These are phyloP conservation scores for Pichia sp. DNA, from an alignment of 1,139 yeast species.

Conservation along the genomic window DNA sequence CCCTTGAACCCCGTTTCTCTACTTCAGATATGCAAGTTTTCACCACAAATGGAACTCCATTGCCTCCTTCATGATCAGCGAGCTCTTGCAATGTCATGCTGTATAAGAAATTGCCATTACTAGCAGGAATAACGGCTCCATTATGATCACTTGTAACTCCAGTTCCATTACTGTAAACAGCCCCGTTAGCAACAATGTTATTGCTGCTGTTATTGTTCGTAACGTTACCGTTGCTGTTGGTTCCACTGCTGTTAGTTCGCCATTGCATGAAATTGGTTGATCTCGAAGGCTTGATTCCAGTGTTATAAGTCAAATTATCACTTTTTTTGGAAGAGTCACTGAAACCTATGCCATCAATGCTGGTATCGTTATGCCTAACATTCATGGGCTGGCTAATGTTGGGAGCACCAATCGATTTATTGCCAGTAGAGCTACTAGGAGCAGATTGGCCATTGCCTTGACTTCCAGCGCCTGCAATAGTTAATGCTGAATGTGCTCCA, in stretches of 20 bases:
- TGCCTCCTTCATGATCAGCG: slow-evolving; percentile 54
- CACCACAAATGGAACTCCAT: slow-evolving; percentile 63
- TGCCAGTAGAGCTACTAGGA: background rate
- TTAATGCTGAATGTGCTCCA: slow-evolving; percentile 20
- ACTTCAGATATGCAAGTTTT: slow-evolving; percentile 74
- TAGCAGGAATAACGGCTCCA: background rate
- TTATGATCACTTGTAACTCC: background rate
- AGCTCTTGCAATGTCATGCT: slow-evolving; percentile 54
- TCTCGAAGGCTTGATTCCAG: slow-evolving; percentile 34
- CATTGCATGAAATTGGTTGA: slow-evolving; percentile 46
- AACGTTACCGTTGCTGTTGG: background rate
- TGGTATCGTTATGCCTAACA: slow-evolving; percentile 26
- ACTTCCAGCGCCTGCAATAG: slow-evolving; percentile 6
- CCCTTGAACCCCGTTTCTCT: slow-evolving; percentile 64
- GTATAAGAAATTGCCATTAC: slow-evolving; percentile 32
- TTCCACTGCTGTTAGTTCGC: slow-evolving; percentile 14
- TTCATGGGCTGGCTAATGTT: slow-evolving; percentile 31
- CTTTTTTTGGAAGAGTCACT: background rate
- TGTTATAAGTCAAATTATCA: background rate
- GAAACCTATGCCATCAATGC: background rate
- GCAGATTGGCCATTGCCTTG: slow-evolving; percentile 1
- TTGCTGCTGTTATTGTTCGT: background rate
- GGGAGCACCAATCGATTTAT: slow-evolving; percentile 18
- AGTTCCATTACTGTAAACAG: background rate
- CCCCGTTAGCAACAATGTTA: background rate